Conservation (phyloP, 495 filamentous ascomycete species). For the Tuber melanosporum region DNA sequence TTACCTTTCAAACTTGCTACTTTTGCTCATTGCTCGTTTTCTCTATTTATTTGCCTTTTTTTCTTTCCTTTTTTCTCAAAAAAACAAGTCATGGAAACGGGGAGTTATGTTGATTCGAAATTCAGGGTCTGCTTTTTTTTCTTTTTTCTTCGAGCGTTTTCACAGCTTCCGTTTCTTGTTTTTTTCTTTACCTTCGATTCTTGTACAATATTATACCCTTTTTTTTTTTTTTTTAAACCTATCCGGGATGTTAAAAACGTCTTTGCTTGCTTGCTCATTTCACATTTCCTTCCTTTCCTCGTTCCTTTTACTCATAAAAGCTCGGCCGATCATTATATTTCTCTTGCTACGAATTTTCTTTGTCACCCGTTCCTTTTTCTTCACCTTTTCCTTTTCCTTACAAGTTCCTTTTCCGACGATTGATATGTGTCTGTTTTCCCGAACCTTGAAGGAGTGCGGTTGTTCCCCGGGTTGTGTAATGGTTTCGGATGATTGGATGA, state of each 20-base stretch:
- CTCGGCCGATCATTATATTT: not conserved
- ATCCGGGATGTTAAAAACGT: not conserved
- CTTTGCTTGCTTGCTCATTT: not conserved
- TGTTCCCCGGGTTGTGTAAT: not conserved
- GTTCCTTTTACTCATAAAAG: not conserved
- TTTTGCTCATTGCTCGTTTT: constrained; percentile 27
- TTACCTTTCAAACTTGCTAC: not conserved
- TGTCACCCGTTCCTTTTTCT: not conserved
- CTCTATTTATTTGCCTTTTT: constrained; percentile 14
- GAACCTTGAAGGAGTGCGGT: not conserved
- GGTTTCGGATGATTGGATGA: not conserved
- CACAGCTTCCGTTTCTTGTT: not conserved
- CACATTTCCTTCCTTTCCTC: not conserved
- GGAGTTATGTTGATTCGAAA: constrained; percentile 27
- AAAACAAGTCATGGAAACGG: constrained; percentile 15
- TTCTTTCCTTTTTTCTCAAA: constrained; percentile 6
- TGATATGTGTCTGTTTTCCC: constrained; percentile 5
- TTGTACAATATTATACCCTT: not conserved
- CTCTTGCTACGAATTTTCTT: not conserved
- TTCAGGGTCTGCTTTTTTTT: constrained; percentile 12
- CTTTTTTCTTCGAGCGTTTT: constrained; percentile 4
- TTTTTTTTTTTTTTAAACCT: not conserved
- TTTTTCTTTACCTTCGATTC: not conserved
- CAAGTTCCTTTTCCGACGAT: not conserved
- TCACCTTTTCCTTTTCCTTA: not conserved